Evolutionary conservation across 306 rosid genomes (phyloP).

Genomic region (Gastrolobium villosum): DNA sequence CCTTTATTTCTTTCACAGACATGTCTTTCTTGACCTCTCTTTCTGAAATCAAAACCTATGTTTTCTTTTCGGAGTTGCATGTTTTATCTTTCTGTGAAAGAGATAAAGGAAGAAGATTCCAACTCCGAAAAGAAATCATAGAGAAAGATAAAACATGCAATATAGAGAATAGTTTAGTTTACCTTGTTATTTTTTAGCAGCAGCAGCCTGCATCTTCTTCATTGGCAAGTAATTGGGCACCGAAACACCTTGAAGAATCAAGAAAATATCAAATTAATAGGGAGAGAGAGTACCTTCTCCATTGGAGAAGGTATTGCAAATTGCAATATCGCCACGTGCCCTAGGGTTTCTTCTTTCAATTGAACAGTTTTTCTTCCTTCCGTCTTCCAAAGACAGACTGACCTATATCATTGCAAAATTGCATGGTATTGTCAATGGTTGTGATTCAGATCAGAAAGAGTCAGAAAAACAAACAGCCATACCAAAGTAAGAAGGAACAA

Average conservation of each 20-base stretch:
- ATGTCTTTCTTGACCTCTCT: no score
- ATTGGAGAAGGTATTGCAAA: no score
- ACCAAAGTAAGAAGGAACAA: no score
- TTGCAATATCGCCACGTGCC: constrained; percentile 86
- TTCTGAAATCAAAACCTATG: background rate
- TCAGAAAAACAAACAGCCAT: no score
- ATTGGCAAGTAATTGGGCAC: constrained; percentile 87
- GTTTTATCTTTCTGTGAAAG: background rate
- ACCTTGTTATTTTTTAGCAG: constrained; percentile 84
- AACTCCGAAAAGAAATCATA: no score
- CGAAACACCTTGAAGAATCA: constrained; percentile 68
- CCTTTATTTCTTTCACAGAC: no score
- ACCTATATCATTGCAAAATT: no score
- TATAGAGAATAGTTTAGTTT: background rate
- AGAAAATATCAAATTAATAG: background rate
- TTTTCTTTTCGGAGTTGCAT: no score
- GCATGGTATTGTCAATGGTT: no score
- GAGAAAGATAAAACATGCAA: background rate
- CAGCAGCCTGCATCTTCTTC: no score
- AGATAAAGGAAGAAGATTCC: no score
- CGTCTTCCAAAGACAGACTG: constrained; percentile 62
- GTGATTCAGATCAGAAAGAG: no score
- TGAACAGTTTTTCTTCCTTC: constrained; percentile 66
- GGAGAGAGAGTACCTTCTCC: background rate
- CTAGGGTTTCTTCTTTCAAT: constrained; percentile 65